Conservation (phyloP, 2,329 filamentous ascomycete genomes). For the Cladophialophora immunda region DNA sequence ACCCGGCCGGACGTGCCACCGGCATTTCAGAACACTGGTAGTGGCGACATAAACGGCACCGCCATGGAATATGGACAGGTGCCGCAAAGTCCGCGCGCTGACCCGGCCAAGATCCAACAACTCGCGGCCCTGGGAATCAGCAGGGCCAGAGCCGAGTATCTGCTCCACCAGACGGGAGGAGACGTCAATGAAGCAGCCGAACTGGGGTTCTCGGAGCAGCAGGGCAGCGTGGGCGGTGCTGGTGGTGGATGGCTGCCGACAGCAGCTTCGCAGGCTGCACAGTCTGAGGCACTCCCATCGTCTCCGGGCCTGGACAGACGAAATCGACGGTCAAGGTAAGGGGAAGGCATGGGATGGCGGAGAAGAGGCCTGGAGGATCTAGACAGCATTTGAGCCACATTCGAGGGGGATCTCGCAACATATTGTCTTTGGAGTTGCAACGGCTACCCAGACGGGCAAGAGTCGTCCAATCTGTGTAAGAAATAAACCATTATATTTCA, state of each 20-base stretch:
- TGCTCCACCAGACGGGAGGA: slow-evolving; percentile 16
- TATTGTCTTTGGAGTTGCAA: no score
- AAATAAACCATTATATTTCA: no score
- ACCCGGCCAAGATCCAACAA: slow-evolving; percentile 11
- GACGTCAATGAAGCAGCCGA: slow-evolving; percentile 18
- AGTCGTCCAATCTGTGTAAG: no score
- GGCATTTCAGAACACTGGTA: no score
- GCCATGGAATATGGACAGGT: no score
- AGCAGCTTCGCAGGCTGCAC: neutral
- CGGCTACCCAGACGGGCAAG: no score
- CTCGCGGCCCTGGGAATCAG: slow-evolving; percentile 12
- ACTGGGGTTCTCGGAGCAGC: slow-evolving; percentile 7
- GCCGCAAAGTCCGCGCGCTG: neutral
- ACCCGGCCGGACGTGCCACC: neutral
- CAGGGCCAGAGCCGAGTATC: slow-evolving; percentile 6
- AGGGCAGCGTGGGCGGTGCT: neutral
- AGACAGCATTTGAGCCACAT: neutral
- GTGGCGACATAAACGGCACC: no score
- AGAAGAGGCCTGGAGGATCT: neutral
- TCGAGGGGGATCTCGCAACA: neutral
- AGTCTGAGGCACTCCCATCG: neutral
- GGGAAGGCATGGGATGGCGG: neutral
- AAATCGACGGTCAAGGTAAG: neutral
- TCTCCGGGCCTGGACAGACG: neutral
- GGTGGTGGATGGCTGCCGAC: neutral